Base-by-base conservation (phyloP, 768 basidiomycete species). In the Suillus paluster region DNA sequence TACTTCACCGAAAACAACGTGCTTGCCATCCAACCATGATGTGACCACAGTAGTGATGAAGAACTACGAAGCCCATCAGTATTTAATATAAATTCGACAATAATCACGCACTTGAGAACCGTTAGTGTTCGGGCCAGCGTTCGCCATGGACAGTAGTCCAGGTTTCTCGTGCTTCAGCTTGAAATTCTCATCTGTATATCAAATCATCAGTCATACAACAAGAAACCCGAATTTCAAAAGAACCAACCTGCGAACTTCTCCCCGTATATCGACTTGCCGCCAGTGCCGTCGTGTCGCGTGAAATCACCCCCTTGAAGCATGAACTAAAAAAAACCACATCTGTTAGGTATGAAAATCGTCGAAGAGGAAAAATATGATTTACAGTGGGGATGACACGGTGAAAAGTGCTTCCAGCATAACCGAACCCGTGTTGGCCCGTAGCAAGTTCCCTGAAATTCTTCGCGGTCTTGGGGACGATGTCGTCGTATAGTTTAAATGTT, bases 281-380 rank as follows among this genome's bases (percentile, higher is more conserved):
- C 91, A 0, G 90, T 93, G 15, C 91, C 91, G 64, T 93, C 85
- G 64, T 84, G 80, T 11, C 77, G 71, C 34, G 91, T 92, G 75
- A 94, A 94, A 77, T 95, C 94, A 27, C 94, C 94, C 27, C 92
- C 94, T 73, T 94, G 93, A 50, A 91, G 74, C 92, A 94, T 94
- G 78, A 91, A 92, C 84, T 84, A 62, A 21, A 19, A 7, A 27
- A 45, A 30, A 14, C 44, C 12, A 9, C 15, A n/a, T 39, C 23
- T 30, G 21, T 59, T 54, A 30, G 61, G 44, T 54, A 54, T 15
- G n/a, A 15, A 12, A 25, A 53, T 30, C 45, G 36, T 4, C 5
- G 9, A 6, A 50, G 49, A 45, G 30, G 49, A 38, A 41, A 12
- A 45, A 19, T 12, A 52, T 34, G 8, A 56, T 34, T 30, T 50